Base-by-base conservation (phyloP, 306 rosid species). In the Acacia crassicarpa region DNA sequence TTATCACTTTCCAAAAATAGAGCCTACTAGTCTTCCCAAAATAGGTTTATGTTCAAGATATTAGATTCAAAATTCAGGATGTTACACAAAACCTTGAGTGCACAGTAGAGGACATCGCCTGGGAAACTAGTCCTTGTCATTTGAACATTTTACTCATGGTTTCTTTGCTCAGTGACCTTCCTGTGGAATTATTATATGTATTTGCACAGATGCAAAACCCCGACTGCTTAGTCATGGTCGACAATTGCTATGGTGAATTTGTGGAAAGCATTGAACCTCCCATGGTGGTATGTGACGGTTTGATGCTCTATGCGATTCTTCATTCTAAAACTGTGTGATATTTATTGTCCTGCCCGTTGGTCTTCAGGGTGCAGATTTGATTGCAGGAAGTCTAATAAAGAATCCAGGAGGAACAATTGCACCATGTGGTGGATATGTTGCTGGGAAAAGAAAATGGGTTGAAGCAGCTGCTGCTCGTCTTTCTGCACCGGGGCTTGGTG, bases 351-450 rank as follows among this genome's bases (percentile, higher is more conserved):
- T 65, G 27, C 49, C 74, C 62, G 53, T 79, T 80, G 83, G 16
- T 80, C 44, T 72, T 66, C 88, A 94, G 98, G 98, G 92, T 78
- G 98, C 98, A 74, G 98, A 94, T 82, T 84, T 94, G 84, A 94
- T 94, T 3, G 98, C 97, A 15, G 98, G 98, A 63, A 94, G 98
- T 86, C 80, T 94, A 84, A 92, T 94, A 69, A 94, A 94, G 89
- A 94, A 92, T 84, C 98, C 98, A 16, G 97, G 98, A 61, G 98
- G 97, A 84, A 94, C 97, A 6, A 84, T 94, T 33, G 97, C 98
- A 25, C 95, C 98, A 33, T 94, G 97, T 25, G 98, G 98, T 58
- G 98, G 98, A 84, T 94, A 94, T 56, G 90, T 94, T 76, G 98
- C 98, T 22, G 97, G 97, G 80, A 88, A 75, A 53, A 88, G 87